phyloP scores from a whole-genome alignment of 805 yeast genomes.

The Ogataea pignaliae region DNA sequence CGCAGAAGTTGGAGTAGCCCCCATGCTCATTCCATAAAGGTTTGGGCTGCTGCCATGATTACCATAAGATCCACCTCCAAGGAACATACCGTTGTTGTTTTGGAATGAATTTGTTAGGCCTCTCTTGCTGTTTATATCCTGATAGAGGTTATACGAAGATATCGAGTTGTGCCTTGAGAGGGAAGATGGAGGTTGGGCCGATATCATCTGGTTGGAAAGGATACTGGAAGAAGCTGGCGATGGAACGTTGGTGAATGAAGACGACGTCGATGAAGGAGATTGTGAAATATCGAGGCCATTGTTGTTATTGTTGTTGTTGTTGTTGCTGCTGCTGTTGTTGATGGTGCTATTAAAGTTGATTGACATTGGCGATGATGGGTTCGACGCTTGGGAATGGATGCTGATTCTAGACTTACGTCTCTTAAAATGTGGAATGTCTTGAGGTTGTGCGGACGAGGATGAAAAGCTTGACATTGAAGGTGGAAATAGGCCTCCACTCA shows the following conservation, averaged over 20 bases:
- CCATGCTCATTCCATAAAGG: too few relatives aligned
- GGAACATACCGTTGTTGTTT: background rate
- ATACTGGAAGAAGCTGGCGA: conserved; percentile 16
- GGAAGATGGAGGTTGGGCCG: conserved; percentile 9
- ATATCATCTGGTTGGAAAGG: conserved; percentile 1
- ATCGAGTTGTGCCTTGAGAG: conserved; percentile 24
- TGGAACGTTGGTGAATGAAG: conserved; percentile 12
- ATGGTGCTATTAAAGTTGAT: conserved; percentile 1
- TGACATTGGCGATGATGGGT: conserved; percentile 25
- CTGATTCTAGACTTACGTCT: conserved; percentile 27
- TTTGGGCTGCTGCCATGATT: too few relatives aligned
- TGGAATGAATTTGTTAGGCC: conserved; percentile 14
- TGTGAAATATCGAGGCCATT: conserved; percentile 9
- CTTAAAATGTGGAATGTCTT: conserved; percentile 27
- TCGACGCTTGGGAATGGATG: conserved; percentile 12
- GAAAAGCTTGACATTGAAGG: conserved; percentile 7
- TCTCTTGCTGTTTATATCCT: conserved; percentile 24
- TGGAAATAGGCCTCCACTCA: conserved; percentile 2
- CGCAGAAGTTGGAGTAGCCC: too few relatives aligned
- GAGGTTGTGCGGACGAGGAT: conserved; percentile 21
- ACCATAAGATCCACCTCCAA: background rate
- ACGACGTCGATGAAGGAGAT: conserved; percentile 22
- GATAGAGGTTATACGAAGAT: conserved; percentile 23
- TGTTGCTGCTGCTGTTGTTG: conserved; percentile 1
- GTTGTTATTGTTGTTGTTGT: background rate